These are phyloP conservation scores for Hypoxylon sp. DNA, from an alignment of 2,329 filamentous ascomycete genomes.

Conservation along the genomic window DNA sequence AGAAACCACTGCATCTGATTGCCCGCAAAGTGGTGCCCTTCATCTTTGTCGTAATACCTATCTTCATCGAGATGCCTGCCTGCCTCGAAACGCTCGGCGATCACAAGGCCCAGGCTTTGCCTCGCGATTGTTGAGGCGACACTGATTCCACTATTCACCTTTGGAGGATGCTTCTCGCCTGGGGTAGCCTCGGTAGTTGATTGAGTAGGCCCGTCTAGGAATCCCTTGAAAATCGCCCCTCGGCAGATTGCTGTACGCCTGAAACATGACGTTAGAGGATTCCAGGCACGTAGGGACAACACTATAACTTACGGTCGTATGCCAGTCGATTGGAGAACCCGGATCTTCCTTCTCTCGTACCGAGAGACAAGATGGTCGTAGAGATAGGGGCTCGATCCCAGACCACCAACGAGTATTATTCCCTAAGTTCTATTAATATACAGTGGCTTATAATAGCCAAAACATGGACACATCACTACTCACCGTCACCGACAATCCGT, in stretches of 20 bases:
- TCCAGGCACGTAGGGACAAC: too few relatives aligned
- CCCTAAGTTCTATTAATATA: slow-evolving; percentile 11
- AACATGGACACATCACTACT: not conserved
- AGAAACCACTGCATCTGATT: slow-evolving; percentile 1
- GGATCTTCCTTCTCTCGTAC: not conserved
- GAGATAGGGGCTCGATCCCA: slow-evolving; percentile 36
- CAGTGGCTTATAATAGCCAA: not conserved
- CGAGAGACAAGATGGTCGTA: slow-evolving; percentile 17
- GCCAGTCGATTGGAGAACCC: slow-evolving; percentile 22
- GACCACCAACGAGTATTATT: slow-evolving; percentile 42
- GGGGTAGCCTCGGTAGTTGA: not conserved
- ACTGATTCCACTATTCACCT: slow-evolving; percentile 1
- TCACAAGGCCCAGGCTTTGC: not conserved
- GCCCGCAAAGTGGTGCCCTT: not conserved
- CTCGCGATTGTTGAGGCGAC: not conserved
- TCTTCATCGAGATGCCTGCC: not conserved
- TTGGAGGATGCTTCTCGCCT: not conserved
- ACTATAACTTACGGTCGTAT: slow-evolving; percentile 1
- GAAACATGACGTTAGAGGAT: not conserved
- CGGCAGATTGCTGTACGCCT: slow-evolving; percentile 44
- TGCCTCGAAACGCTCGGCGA: slow-evolving; percentile 2
- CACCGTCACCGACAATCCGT: not conserved
- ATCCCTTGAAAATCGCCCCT: slow-evolving; percentile 33
- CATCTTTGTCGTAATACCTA: not conserved
- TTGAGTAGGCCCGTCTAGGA: slow-evolving; percentile 15